Percentiles rank a stretch among this genome's conserved stretches.
phyloP scores from a whole-genome alignment of 2,329 filamentous ascomycete genomes.

The Colletotrichum magnum region DNA sequence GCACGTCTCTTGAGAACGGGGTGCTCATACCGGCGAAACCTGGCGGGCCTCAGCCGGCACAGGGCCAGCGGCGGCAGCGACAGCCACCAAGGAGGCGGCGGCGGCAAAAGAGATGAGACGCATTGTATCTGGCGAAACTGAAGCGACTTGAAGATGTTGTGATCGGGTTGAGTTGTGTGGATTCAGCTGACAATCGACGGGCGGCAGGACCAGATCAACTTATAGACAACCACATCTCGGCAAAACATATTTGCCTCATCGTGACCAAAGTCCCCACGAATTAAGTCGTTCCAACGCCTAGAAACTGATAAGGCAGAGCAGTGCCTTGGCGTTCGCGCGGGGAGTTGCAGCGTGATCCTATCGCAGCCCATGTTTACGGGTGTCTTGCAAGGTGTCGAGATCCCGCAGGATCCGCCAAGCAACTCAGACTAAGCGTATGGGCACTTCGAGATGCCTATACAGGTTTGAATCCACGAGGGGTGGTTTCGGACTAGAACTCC shows the following conservation, averaged over 20 bases:
- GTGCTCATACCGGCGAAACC: neutral
- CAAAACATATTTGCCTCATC: neutral
- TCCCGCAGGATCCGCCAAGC: constrained; percentile 26
- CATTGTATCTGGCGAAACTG: neutral
- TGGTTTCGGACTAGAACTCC: too few species aligned
- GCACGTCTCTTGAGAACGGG: neutral
- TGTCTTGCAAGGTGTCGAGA: neutral
- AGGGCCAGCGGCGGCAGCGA: neutral
- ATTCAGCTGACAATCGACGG: too few species aligned
- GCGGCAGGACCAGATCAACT: too few species aligned
- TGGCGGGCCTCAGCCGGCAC: constrained; percentile 2
- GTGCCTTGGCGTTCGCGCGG: neutral
- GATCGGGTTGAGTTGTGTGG: too few species aligned
- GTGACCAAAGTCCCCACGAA: neutral
- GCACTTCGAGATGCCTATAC: constrained; percentile 5
- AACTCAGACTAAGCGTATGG: neutral
- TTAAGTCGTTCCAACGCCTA: neutral
- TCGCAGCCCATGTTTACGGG: neutral
- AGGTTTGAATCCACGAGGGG: neutral
- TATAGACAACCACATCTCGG: too few species aligned
- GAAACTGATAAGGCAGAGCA: neutral
- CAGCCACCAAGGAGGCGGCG: neutral
- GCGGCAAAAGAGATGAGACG: neutral
- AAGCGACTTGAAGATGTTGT: too few species aligned
- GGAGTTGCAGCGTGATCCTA: neutral